These are phyloP conservation scores for Picea engelmannii DNA, from an alignment of 83 land plant genomes.

Conservation along the genomic window DNA sequence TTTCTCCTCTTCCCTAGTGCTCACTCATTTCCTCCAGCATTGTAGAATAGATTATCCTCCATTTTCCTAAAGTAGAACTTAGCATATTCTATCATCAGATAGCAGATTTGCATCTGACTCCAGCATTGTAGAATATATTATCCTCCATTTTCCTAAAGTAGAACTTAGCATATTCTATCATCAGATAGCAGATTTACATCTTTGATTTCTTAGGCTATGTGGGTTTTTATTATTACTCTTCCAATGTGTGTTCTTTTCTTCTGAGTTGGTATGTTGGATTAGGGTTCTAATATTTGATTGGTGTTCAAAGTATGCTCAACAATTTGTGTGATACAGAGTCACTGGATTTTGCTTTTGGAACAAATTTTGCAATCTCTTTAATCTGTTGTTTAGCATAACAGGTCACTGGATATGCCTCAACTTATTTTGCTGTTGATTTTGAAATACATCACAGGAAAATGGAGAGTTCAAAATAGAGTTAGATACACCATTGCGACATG, in stretches of 20 bases:
- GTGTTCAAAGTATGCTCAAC: not conserved
- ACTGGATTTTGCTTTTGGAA: not conserved
- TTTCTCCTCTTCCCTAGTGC: not conserved
- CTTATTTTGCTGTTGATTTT: constrained; percentile 9
- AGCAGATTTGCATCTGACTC: not conserved
- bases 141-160: not conserved
- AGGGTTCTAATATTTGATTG: not conserved
- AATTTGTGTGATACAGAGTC: too few relatives aligned
- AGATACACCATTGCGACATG: constrained; percentile 44
- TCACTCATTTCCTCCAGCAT: too few relatives aligned
- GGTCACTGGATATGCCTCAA: not conserved
- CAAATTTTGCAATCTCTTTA: not conserved
- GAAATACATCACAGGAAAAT: constrained; percentile 37
- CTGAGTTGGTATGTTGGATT: not conserved
- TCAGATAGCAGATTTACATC: not conserved
- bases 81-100: not conserved
- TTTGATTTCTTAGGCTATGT: not conserved
- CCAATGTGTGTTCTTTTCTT: not conserved
- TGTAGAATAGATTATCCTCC: not conserved
- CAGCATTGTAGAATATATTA: not conserved
- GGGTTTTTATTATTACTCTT: not conserved
- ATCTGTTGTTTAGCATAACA: not conserved
- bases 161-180: not conserved
- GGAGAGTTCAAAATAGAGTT: constrained; percentile 51
- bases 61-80: not conserved